Base-by-base conservation (phyloP, 2,329 filamentous ascomycete genomes). In the Lasiodiplodia hormozganensis region DNA sequence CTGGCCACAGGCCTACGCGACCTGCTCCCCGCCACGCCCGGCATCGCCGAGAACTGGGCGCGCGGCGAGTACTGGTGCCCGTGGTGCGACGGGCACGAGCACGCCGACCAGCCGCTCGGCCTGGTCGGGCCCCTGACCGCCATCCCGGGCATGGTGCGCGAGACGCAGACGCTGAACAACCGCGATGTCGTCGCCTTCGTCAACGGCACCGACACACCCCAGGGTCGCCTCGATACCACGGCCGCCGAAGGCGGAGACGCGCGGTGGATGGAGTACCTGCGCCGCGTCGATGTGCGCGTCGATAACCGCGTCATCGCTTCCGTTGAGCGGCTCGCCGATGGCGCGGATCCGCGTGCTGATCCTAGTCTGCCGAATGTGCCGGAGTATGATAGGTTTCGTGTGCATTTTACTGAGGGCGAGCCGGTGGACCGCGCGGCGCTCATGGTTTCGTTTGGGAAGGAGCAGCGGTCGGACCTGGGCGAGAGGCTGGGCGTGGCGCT, bases 21-120 rank as follows among this genome's bases (percentile, higher is more conserved):
- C 51, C 36, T 65, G 1, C 6, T 65, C 0, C 62, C 62, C 4
- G 21, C 2, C 34, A 65, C 52, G 10, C 51, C 49, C 3, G 62
- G 62, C 21, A 12, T 65, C 3, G n/a, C 11, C 34, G 62, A 65
- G 16, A 56, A 31, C 38, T 65, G 62, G 62, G 51, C 31, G n/a
- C 36, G 31, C 23, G 51, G 52, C 21, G n/a, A 56, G 23, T 65
- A 52, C 60, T 64, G 60, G 60, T 64, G 60, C 47, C 60, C 60
- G 28, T 64, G 60, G 60, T 64, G 60, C 60, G 60, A 64, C 47
- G 60, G 60, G 16, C 47, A 64, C 31, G 60, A 64, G 60, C 60
- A 64, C 60, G 31, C 31, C 10, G 60, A 64, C 60, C 60, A 64
- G 31, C 8, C 28, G 16, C 28, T 64, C n/a, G 60, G 60, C 14